Evolutionary conservation across 805 yeast species (phyloP), one percentile per base, ranked within the genome.

Genomic region (Metschnikowia orientalis): DNA sequence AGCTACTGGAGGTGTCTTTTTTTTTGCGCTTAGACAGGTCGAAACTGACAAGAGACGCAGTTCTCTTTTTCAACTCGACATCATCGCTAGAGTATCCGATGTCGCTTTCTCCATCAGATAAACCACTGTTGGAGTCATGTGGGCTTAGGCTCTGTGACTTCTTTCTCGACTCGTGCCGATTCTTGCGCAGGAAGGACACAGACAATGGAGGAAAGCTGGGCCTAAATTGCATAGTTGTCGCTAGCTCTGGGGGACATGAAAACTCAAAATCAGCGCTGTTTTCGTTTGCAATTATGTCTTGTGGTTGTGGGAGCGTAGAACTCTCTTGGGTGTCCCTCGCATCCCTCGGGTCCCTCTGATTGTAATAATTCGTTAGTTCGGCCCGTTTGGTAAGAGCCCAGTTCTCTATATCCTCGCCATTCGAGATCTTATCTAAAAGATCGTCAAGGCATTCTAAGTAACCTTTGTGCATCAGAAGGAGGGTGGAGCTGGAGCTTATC

Each of bases 381-480:
- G 71, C 63, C 32, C 69, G 57, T 46, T 63, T 71, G 16, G 68
- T 59, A 11, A 71, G 51, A 1, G 68, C 71, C 79, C 79, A 75
- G 41, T 70, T 67, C 41, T 72, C 77, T 6, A 73, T 53, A 43
- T 75, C 78, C 4, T 63, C 70, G 11, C 56, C 61, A 8, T 52
- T 42, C 8, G 67, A 52, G 6, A 75, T 50, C 17, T 63, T 54
- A 10, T 54, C 56, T 6, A 75, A 46, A 15, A 80, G 42, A 40
- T 81, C 87, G 38, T 78, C 73, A 2, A 81, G 40, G 45, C 84
- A 78, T 19, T 73, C 74, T 26, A 78, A 48, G 46, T 81, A 81
- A 1, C 89, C 89, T 36, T 68, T 69, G 31, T 71, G 67, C 31
- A 64, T 67, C 7, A 71, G 49, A 16, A 76, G 45, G 4, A 71